Evolutionary conservation across 805 yeast species (phyloP), one percentile per base, ranked within the genome.

Genomic region (Cephaloascus fragrans): DNA sequence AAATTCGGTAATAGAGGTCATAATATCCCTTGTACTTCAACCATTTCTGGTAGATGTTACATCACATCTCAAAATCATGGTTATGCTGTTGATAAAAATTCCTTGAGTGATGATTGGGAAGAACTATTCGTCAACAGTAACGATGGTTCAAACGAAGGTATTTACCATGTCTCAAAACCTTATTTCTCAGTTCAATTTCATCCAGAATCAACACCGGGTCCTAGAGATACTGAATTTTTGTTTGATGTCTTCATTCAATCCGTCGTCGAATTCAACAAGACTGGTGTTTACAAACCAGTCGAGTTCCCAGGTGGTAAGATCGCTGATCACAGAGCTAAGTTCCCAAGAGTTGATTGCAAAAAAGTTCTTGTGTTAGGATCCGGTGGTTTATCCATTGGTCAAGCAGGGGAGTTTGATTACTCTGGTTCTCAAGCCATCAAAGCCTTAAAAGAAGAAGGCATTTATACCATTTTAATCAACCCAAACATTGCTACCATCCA

Each of bases 1-100:
- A 89, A 89, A 67, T 93, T 87, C 54, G 98, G 98, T 79, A 93
- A 93, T 75, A 88, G 98, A 74, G 98, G 97, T 55, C 98, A 93
- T 67, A 93, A 93, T 64, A 93, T 93, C 52, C 98, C 98, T 44
- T 84, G 93, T 69, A 84, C 95, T 50, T 88, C 83, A 47, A 74
- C 80, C 48, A 81, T 77, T 46, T 83, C 93, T 44, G 98, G 98
- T 37, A 77, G 94, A 64, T 93, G 98, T 73, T 90, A 93, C 71
- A 93, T 93, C 64, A 93, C 98, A 20, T 90, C 97, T 36, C 98
- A 93, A 71, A 93, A 93, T 64, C 99, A 93, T 64, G 99, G 99
- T 68, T 93, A 71, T 61, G 99, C 98, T 38, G 98, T 93, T 44
- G 96, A 93, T 59, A 75, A 79, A 38, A 59, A 70, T 29, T 77